Percentiles rank a stretch among this genome's conserved stretches.
Conservation (phyloP, 2,329 filamentous ascomycete species). For the Sarocladiaceae sp. region DNA sequence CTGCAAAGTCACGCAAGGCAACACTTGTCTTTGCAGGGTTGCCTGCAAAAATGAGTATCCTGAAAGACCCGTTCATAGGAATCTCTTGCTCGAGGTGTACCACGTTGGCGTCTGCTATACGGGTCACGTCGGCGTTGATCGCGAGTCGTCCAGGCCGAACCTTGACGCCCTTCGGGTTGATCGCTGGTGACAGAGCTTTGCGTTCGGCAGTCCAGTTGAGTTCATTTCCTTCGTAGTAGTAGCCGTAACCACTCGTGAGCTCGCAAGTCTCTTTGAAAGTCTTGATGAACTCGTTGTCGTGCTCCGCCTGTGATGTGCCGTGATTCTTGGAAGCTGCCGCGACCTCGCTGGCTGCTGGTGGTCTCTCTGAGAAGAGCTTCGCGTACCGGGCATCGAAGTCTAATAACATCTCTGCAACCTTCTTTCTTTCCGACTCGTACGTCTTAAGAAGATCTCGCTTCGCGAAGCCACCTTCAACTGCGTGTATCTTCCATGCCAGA, state of each 20-base stretch:
- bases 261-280: conserved; percentile 89
- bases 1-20: conserved; percentile 65
- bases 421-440: conserved; percentile 80
- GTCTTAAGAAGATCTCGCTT: conserved; percentile 69
- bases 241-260: conserved; percentile 88
- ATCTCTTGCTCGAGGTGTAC: conserved; percentile 88
- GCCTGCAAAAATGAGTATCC: conserved; percentile 82
- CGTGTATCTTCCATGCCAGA: conserved; percentile 92
- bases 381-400: conserved; percentile 86
- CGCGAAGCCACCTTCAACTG: conserved; percentile 78
- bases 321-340: conserved; percentile 50
- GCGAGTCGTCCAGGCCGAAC: conserved; percentile 70
- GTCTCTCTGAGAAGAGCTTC: conserved; percentile 77
- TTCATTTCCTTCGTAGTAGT: conserved; percentile 73
- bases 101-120: conserved; percentile 81
- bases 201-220: conserved; percentile 79
- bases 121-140: conserved; percentile 72
- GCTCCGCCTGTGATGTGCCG: conserved; percentile 21
- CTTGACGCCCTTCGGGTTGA: conserved; percentile 59
- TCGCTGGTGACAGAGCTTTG: conserved; percentile 61
- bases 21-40: conserved; percentile 48
- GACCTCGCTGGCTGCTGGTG: conserved; percentile 60
- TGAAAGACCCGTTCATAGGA: conserved; percentile 80
- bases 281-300: conserved; percentile 76
- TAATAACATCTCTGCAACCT: conserved; percentile 76